Base-by-base conservation (phyloP, 208 protist species). In the Zelonia costaricensis region DNA sequence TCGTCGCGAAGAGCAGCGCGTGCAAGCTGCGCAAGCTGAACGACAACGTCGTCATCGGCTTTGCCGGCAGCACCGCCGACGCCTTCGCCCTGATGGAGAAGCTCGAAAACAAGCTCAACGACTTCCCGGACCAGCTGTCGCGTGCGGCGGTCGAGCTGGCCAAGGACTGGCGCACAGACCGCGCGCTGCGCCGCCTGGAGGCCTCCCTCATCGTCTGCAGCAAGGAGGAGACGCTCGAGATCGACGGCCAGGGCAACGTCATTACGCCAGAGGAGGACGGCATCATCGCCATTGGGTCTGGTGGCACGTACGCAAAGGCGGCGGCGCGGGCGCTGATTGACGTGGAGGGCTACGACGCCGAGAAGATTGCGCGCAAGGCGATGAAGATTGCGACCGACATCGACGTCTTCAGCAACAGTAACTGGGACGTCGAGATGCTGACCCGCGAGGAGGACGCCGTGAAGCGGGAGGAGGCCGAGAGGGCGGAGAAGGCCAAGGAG, bases 81-180 rank as follows among this genome's bases (percentile, higher is more conserved):
- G 95, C 92, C n/a, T 91, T 98, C 22, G 93, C 97, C 20, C 71
- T 98, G n/a, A 94, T 98, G 84, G 97, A 98, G 68, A 94, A 94
- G 63, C 76, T 98, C 2, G 94, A 98, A 65, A 85, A 77, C 51
- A 97, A 98, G 71, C 67, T 98, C 3, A 86, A 87, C 45, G 94
- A 98, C 73, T 96, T 96, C 62, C 91, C 95, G 3, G 86, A 93
- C 35, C 93, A 98, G 56, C 82, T 98, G 10, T 88, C 94, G 15
- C 89, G 96, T 16, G 87, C 92, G 0, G 96, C 90, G 33, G 95
- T 98, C 16, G 94, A 98, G 74, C 75, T 98, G n/a, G 94, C 95
- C 3, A 98, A 98, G 78, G 84, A 95, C 52, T 98, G 97, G 97
- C 86, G 97, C 60, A 97, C 91, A 6, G 97, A 98, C 64, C 95